Conservation (phyloP, 2,329 filamentous ascomycete genomes). For the Alternaria viburni region DNA sequence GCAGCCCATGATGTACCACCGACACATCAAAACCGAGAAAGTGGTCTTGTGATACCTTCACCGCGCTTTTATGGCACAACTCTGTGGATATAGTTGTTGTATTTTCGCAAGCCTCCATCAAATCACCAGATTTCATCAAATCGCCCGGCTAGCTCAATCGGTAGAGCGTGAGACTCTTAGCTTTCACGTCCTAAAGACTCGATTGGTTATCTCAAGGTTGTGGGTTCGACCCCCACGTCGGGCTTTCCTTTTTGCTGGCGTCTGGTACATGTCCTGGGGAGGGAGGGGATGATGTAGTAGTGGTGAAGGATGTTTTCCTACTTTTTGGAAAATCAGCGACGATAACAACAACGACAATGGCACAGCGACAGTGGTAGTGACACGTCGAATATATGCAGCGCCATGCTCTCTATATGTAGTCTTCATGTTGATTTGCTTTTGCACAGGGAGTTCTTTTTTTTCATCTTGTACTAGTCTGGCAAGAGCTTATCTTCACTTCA, state of each 20-base stretch:
- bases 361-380: not conserved
- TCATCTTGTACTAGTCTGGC: not conserved
- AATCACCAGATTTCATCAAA: not conserved
- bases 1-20: not conserved
- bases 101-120: not conserved
- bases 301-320: not conserved
- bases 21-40: not conserved
- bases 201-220: slow-evolving; percentile 8
- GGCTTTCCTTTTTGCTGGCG: not conserved
- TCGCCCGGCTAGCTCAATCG: slow-evolving; percentile 43
- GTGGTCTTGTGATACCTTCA: too few species aligned
- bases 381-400: too few species aligned
- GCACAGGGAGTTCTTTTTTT: not conserved
- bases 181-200: slow-evolving; percentile 6
- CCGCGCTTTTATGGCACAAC: too few species aligned
- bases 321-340: not conserved
- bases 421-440: not conserved
- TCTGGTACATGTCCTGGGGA: not conserved
- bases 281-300: not conserved
- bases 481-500: not conserved
- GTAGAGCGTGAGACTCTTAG: slow-evolving; percentile 52
- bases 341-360: not conserved
- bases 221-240: slow-evolving; percentile 7
- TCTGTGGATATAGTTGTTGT: too few species aligned
- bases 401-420: not conserved